phyloP scores from a whole-genome alignment of 2,329 filamentous ascomycete species.

The Monosporascus sp. region DNA sequence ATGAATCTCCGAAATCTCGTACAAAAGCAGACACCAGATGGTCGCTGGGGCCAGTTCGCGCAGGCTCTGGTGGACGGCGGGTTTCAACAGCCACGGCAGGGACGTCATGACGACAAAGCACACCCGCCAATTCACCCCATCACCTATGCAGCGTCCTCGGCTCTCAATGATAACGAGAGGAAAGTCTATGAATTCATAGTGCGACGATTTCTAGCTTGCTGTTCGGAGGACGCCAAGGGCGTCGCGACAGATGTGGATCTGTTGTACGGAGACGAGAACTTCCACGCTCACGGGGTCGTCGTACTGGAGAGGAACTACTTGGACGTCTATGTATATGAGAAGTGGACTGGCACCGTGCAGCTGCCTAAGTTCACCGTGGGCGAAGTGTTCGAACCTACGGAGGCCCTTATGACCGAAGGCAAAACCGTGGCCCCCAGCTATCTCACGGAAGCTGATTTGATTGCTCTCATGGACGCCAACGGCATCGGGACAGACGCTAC shows the following conservation, averaged over 20 bases:
- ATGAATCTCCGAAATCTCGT: slow-evolving; percentile 80
- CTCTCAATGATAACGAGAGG: slow-evolving; percentile 62
- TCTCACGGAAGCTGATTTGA: slow-evolving; percentile 90
- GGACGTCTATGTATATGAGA: slow-evolving; percentile 93
- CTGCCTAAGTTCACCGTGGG: slow-evolving; percentile 74
- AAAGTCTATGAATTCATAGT: slow-evolving; percentile 90
- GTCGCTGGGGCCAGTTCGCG: slow-evolving; percentile 75
- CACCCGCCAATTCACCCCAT: slow-evolving; percentile 97
- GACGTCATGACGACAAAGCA: slow-evolving; percentile 89
- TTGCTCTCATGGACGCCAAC: slow-evolving; percentile 96
- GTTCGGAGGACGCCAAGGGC: slow-evolving; percentile 88
- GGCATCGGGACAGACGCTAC: slow-evolving; percentile 98
- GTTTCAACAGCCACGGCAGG: slow-evolving; percentile 76
- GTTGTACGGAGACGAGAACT: slow-evolving; percentile 74
- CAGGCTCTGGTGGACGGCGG: slow-evolving; percentile 67
- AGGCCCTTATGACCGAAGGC: slow-evolving; percentile 87
- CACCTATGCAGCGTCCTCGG: slow-evolving; percentile 66
- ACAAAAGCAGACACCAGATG: slow-evolving; percentile 75
- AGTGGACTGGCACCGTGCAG: slow-evolving; percentile 83
- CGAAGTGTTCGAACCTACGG: slow-evolving; percentile 80
- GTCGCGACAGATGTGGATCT: slow-evolving; percentile 81
- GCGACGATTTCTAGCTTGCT: slow-evolving; percentile 89
- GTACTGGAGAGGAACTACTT: slow-evolving; percentile 90
- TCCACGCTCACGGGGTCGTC: slow-evolving; percentile 75
- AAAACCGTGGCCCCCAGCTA: slow-evolving; percentile 81